Evolutionary conservation across 495 filamentous ascomycete species (phyloP), one percentile per base, ranked within the genome.

Genomic region (Podospora didyma): DNA sequence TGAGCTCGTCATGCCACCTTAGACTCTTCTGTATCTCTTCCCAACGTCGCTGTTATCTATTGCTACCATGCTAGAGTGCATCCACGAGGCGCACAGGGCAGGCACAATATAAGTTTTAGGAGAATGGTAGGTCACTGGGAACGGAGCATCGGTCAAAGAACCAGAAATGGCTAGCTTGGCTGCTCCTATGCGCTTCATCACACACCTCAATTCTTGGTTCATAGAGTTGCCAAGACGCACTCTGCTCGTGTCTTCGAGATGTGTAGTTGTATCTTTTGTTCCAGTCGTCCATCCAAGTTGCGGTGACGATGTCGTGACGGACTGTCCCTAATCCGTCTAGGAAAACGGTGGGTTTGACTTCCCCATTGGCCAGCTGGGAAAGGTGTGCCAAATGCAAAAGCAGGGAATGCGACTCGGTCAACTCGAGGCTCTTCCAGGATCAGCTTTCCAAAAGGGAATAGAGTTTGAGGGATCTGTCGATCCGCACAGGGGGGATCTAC

Each of bases 401-500:
- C 42, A 35, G 11, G 16, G 53, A 45, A 46, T 53, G 21, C 24
- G 35, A 51, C 22, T 39, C 28, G 49, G 16, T 51, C 49, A 11
- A 0, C 17, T 37, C 3, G 9, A 39, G 26, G 19, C 17, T 44
- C 11, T 24, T 39, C 45, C 28, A 14, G 49, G 46, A 37, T 37
- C 52, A 56, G 53, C 39, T 26, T 24, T 55, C 48, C 37, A 49
- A 49, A 34, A 39, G 26, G 55, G 62, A 63, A 63, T 57, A 65
- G 52, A 63, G 60, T 63, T 57, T 42, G 51, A 34, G 51, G 63
- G 57, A 63, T 63, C 56, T 56, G 60, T 60, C 62, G 65, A 68
- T 68, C 65, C 51, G 53, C 60, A 48, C 60, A 61, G 54, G 56
- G 46, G 58, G 49, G 62, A 64, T 61, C 59, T 56, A 51, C 54